Evolutionary conservation across 495 filamentous ascomycete species (phyloP), one percentile per base, ranked within the genome.

Genomic region (Tetracladium setigerum): DNA sequence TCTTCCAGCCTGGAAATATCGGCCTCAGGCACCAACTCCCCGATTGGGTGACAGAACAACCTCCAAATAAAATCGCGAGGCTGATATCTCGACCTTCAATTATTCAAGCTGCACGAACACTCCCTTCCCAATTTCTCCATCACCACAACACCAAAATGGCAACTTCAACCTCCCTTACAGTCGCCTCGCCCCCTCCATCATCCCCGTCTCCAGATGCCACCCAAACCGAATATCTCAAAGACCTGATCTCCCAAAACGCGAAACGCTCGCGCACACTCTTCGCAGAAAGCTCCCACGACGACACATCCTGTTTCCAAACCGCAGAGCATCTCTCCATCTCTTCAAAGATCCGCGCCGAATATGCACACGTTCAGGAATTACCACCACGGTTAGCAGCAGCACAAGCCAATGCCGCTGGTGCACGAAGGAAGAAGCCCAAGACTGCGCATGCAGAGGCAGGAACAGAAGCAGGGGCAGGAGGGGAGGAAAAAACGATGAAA

Each of bases 361-460:
- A 98, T 60, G 74, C 82, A 54, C 69, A 85, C 55, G 84, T 95
- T 16, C 77, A 75, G 54, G 83, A 87, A 54, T 73, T 97, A 27
- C 92, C 92, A n/a, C 79, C 86, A 37, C 76, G 77, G 12, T 77
- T 98, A 12, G 91, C 87, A 44, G 83, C 84, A 45, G 95, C 95
- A 64, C 84, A 90, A 65, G 80, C 84, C 36, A 73, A 73, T 42
- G 80, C 84, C 10, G 68, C 74, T 10, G 69, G 76, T 11, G 63
- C 75, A 9, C 56, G 67, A 44, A 66, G 55, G 24, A 81, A 79
- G 67, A 80, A 74, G 62, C 58, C 67, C 2, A 74, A 68, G 54
- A 58, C 62, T 7, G 44, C 62, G 24, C 67, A 71, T 19, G 35
- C 35, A 10, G 14, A 41, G 4, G 34, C 13, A 16, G 59, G 69